Evolutionary conservation across 2,329 filamentous ascomycete species (phyloP), one percentile per base, ranked within the genome.

Genomic region (Penicillium nordicum): DNA sequence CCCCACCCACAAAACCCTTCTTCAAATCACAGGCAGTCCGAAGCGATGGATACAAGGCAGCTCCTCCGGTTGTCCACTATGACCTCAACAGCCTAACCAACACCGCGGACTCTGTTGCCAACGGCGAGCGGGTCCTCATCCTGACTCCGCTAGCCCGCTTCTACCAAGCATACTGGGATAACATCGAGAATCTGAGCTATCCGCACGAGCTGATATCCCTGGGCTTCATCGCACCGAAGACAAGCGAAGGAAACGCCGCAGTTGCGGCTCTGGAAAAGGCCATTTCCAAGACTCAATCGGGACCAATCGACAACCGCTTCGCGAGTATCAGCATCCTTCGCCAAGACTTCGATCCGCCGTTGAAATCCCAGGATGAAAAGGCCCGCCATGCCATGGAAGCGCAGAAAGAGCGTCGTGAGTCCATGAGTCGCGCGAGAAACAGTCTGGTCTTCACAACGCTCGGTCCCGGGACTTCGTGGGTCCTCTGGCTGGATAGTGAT

Each of bases 81-180:
- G 86, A 95, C 73, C 88, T 99, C 76, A 97, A 97, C 81, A 92
- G 93, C 76, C 84, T 97, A 65, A 97, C 92, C 42, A 90, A 90
- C 56, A 89, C 92, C 21, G 73, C 82, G 50, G 83, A 89, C 62
- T 90, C 94, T 1, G 79, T 91, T 49, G 84, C 81, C 60, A 94
- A 96, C 71, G 80, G 85, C 63, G 94, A 99, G 78, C 88, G 88
- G 50, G 82, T 99, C 57, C 86, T 99, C 53, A 89, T 99, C 70
- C 83, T 99, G 58, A 97, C 94, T 1, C 94, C 94, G 10, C 87
- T 99, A 77, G 89, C 91, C 32, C 86, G 90, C 60, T 99, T 97
- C 81, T 97, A 97, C 76, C 87, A 89, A 67, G 87, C 84, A 65
- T 99, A 97, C 79, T 99, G 94, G 93, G 88, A 95, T 73, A 99